Conservation (phyloP, 176 grass and related monocot species). For the maize (Zea mays) region DNA sequence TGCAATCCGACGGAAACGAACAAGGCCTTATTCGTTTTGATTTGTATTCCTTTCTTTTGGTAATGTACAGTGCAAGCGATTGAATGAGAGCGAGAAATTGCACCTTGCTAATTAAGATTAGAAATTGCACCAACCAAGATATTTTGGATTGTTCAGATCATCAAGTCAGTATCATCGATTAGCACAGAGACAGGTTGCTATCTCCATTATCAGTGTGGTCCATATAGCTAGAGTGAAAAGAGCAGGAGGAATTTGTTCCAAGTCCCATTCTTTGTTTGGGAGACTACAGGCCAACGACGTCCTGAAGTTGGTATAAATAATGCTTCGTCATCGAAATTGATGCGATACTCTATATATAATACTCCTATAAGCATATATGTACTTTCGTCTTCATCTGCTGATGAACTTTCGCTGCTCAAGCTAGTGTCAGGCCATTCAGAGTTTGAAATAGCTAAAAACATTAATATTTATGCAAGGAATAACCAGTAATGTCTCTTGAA, state of each 20-base stretch:
- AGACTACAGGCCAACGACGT: background rate
- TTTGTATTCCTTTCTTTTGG: too few relatives aligned
- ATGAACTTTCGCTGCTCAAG: background rate
- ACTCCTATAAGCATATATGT: too few relatives aligned
- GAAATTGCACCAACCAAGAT: background rate
- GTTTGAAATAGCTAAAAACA: background rate
- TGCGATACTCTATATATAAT: too few relatives aligned
- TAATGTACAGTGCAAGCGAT: background rate
- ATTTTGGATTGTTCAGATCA: constrained; percentile 2
- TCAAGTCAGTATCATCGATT: background rate
- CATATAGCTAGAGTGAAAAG: background rate
- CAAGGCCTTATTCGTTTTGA: too few relatives aligned
- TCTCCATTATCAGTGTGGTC: background rate
- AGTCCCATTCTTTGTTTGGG: constrained; percentile 5
- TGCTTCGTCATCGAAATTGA: background rate
- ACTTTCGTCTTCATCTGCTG: background rate
- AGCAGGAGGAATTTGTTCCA: constrained; percentile 24
- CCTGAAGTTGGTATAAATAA: background rate
- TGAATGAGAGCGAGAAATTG: background rate
- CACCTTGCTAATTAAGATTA: background rate
- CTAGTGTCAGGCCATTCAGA: background rate
- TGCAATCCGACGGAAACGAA: too few relatives aligned
- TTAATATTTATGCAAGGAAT: background rate
- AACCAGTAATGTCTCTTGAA: background rate
- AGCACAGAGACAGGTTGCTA: background rate